Base-by-base conservation (phyloP, 192 early-diverging fungal species). In the Backusella parvicylindrica region DNA sequence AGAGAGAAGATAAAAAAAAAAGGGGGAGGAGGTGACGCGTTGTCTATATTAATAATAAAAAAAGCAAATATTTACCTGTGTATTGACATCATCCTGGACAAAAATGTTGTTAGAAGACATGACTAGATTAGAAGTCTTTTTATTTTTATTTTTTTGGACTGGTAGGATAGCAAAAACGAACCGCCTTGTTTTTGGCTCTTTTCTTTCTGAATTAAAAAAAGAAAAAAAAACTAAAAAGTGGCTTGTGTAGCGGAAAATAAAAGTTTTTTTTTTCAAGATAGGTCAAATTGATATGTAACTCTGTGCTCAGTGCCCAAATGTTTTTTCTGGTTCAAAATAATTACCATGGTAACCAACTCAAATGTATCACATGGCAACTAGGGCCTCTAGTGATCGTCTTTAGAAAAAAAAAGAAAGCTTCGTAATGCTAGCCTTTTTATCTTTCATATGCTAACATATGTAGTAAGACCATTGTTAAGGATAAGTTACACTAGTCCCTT, bases 21-120 rank as follows among this genome's bases (percentile, higher is more conserved):
- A n/a, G 49, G 43, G 43, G 18, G 43, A 35, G 33, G 33, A 35
- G 43, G 53, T 60, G 53, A 60, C 53, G 53, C 53, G 53, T 60
- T 47, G 53, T 5, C 53, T 26, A 26, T 26, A 12, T 60, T 60
- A n/a, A 11, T 60, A 60, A 60, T 13, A 9, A 9, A 53, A 64
- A 53, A 53, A 33, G 3, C 15, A 35, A 33, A 66, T 28, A 33
- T 16, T 66, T 33, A 66, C 64, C 64, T 66, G 64, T 33, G 64
- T 66, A 30, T 31, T 33, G 28, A 66, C 33, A 66, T 66, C 64
- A 66, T 35, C 33, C 64, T 66, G 64, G 64, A 66, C 33, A 66
- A 66, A 66, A 35, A 66, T 66, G n/a, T 66, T 66, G 33, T 66
- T 66, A 35, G 64, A 66, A 66, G 64, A 66, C 64, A 66, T 66